A percentile compares a stretch with the other conserved stretches of the same genome.
These are phyloP conservation scores for Zygosaccharomyces gambellarensis DNA, from an alignment of 805 yeast genomes.

Conservation along the genomic window DNA sequence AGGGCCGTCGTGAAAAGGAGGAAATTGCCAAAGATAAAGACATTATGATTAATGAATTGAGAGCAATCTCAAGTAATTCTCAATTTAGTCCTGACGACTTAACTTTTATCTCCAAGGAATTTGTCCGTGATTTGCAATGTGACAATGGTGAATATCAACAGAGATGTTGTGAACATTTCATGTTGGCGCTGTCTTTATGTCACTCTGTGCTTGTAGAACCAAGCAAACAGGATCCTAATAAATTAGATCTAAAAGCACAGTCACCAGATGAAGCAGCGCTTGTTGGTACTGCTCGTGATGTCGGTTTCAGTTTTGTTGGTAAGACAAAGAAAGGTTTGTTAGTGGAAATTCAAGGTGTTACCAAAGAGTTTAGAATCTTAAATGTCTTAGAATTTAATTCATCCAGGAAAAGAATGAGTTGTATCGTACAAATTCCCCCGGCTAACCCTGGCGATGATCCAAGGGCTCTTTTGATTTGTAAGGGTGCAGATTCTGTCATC, in stretches of 20 bases:
- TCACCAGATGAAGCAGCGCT: constrained; percentile 87
- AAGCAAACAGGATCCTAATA: constrained; percentile 54
- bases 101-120: constrained; percentile 64
- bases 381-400: constrained; percentile 76
- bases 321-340: constrained; percentile 65
- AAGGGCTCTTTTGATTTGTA: constrained; percentile 64
- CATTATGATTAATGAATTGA: constrained; percentile 50
- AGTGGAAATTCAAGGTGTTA: constrained; percentile 63
- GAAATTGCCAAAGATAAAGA: constrained; percentile 54
- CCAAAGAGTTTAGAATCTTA: constrained; percentile 65
- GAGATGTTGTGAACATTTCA: constrained; percentile 62
- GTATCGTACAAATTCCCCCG: constrained; percentile 64
- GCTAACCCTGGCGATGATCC: constrained; percentile 43
- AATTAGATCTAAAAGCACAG: constrained; percentile 61
- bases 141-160: constrained; percentile 43
- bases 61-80: constrained; percentile 36
- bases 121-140: constrained; percentile 58
- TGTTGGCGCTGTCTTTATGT: constrained; percentile 71
- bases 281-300: constrained; percentile 73
- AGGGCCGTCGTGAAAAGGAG: constrained; percentile 46
- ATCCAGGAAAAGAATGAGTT: constrained; percentile 84
- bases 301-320: constrained; percentile 63
- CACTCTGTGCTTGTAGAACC: constrained; percentile 73
- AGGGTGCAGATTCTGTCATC: constrained; percentile 81
- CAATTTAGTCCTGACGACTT: constrained; percentile 53